Conservation (phyloP, 768 basidiomycete genomes). For the Mycena polygramma region DNA sequence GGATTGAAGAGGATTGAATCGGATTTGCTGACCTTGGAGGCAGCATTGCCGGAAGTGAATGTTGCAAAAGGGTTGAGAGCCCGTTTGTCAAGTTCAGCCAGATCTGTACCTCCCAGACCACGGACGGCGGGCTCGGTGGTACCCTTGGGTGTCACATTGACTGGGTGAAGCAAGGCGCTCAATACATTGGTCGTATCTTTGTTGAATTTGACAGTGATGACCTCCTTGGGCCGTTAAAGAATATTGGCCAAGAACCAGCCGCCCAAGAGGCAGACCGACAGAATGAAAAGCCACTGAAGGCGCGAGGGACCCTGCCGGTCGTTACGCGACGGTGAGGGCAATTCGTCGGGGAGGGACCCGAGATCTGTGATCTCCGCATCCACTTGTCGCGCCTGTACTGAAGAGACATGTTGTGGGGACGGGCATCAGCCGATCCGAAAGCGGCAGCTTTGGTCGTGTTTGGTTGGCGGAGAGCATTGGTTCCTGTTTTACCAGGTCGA, state of each 20-base stretch:
- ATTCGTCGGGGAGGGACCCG: too few relatives aligned
- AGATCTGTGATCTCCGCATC: too few relatives aligned
- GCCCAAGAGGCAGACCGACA: conserved; percentile 4
- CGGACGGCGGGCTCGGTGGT: neutral
- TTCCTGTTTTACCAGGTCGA: too few relatives aligned
- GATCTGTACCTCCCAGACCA: neutral
- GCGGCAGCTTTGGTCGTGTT: too few relatives aligned
- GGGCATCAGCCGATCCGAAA: too few relatives aligned
- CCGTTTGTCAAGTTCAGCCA: neutral
- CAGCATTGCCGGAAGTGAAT: conserved; percentile 13
- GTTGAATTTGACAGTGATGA: conserved; percentile 9
- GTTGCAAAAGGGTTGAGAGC: conserved; percentile 6
- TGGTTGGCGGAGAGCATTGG: too few relatives aligned
- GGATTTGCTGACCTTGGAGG: conserved; percentile 7
- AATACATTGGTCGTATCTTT: conserved; percentile 12
- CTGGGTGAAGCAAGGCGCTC: conserved; percentile 4
- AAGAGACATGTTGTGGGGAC: too few relatives aligned
- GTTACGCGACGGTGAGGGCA: too few relatives aligned
- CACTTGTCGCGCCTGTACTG: too few relatives aligned
- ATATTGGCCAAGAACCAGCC: conserved; percentile 9
- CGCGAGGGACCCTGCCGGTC: neutral
- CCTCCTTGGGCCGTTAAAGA: conserved; percentile 9
- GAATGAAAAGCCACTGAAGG: conserved; percentile 7
- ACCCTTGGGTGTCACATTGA: neutral
- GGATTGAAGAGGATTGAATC: too few relatives aligned